These are phyloP conservation scores for Podila verticillata DNA, from an alignment of 192 early-diverging fungal genomes.

Conservation along the genomic window DNA sequence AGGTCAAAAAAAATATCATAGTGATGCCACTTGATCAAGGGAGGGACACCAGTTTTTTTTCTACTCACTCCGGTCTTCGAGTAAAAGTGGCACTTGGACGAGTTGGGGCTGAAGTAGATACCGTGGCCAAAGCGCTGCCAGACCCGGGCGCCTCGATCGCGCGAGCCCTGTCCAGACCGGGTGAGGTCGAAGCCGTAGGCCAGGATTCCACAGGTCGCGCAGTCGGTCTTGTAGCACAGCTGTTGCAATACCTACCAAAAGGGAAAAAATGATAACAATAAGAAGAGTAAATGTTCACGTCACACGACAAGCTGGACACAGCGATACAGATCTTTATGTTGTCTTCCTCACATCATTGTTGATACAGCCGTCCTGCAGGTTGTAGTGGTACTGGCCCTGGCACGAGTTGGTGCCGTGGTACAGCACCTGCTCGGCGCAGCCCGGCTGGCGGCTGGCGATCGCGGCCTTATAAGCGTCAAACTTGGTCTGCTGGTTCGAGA, in stretches of 20 bases:
- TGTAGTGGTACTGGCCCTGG: background rate
- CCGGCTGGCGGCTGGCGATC: background rate
- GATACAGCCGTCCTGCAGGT: background rate
- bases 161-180: background rate
- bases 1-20: background rate
- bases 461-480: background rate
- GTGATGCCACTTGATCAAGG: background rate
- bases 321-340: background rate
- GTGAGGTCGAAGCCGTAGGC: background rate
- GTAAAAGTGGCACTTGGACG: conserved; percentile 11
- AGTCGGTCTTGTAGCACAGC: background rate
- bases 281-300: background rate
- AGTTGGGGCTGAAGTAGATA: conserved; percentile 6
- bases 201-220: conserved; percentile 3
- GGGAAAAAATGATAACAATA: background rate
- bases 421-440: background rate
- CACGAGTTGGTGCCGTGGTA: background rate
- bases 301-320: background rate
- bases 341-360: background rate
- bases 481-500: background rate
- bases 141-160: background rate
- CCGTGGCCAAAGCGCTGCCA: conserved; percentile 5
- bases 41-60: background rate
- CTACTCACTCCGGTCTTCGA: conserved; percentile 2
- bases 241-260: background rate